phyloP scores from a whole-genome alignment of 768 basidiomycete species.

The Calvatia gigantea region DNA sequence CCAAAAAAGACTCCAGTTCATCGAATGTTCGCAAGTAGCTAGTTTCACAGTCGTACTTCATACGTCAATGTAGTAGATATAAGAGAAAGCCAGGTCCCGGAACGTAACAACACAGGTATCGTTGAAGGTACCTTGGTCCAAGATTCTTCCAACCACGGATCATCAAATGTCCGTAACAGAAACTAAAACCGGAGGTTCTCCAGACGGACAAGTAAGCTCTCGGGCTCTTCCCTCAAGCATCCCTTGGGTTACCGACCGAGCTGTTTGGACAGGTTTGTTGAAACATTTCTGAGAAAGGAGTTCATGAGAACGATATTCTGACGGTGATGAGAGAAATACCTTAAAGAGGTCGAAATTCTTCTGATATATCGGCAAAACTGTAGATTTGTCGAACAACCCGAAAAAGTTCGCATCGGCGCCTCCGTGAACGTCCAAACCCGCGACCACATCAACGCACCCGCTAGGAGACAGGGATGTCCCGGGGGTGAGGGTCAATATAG shows the following conservation, averaged over 20 bases:
- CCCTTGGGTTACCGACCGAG: too few species aligned
- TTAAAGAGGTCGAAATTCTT: conserved; percentile 2
- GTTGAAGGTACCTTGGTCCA: not conserved
- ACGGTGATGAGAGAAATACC: not conserved
- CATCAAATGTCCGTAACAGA: not conserved
- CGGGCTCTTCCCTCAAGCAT: not conserved
- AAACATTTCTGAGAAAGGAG: not conserved
- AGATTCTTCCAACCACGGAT: not conserved
- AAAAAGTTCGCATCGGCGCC: conserved; percentile 10
- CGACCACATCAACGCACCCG: conserved; percentile 4
- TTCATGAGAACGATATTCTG: not conserved
- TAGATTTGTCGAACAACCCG: conserved; percentile 3
- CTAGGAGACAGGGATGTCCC: not conserved
- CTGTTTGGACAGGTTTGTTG: not conserved
- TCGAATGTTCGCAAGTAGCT: too few species aligned
- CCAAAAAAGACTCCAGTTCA: too few species aligned
- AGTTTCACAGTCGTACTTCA: too few species aligned
- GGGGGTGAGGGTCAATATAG: conserved; percentile 20
- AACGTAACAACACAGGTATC: not conserved
- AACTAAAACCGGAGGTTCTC: not conserved
- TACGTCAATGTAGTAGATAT: not conserved
- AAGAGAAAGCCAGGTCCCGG: too few species aligned
- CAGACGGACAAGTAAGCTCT: not conserved
- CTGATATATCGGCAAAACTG: not conserved
- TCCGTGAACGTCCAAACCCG: conserved; percentile 8